Conservation (phyloP, 2,329 filamentous ascomycete genomes). For the Pseudogymnoascus sp. region DNA sequence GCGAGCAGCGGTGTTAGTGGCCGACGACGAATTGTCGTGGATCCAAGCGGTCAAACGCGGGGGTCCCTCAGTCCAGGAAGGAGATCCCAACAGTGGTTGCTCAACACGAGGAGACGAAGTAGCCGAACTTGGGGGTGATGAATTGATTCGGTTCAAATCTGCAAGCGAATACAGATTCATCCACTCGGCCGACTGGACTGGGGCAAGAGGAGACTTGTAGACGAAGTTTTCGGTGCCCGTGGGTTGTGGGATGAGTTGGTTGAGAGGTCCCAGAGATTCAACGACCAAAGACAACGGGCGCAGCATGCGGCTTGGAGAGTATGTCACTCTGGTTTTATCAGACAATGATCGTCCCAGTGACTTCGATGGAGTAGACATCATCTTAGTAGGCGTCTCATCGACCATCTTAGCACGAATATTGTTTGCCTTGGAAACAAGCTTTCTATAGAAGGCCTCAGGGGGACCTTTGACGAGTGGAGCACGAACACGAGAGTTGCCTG, state of each 20-base stretch:
- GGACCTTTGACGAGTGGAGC: constrained; percentile 18
- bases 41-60: constrained; percentile 19
- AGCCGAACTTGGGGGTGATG: background rate
- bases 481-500: background rate
- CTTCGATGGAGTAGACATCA: background rate
- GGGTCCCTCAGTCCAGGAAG: constrained; percentile 12
- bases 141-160: constrained; percentile 18
- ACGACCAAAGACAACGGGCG: background rate
- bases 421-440: constrained; percentile 17
- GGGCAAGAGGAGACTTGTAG: constrained; percentile 26
- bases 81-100: background rate
- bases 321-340: background rate
- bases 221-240: constrained; percentile 17
- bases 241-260: background rate
- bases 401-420: background rate
- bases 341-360: background rate
- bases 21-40: constrained; percentile 15
- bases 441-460: constrained; percentile 24
- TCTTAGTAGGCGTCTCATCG: background rate
- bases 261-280: constrained; percentile 1
- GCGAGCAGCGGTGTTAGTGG: constrained; percentile 13
- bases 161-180: constrained; percentile 22
- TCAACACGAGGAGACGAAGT: background rate
- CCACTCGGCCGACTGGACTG: constrained; percentile 22
- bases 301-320: background rate